These are phyloP conservation scores for Phylloporus sp. DNA, from an alignment of 768 basidiomycete genomes.

Conservation along the genomic window DNA sequence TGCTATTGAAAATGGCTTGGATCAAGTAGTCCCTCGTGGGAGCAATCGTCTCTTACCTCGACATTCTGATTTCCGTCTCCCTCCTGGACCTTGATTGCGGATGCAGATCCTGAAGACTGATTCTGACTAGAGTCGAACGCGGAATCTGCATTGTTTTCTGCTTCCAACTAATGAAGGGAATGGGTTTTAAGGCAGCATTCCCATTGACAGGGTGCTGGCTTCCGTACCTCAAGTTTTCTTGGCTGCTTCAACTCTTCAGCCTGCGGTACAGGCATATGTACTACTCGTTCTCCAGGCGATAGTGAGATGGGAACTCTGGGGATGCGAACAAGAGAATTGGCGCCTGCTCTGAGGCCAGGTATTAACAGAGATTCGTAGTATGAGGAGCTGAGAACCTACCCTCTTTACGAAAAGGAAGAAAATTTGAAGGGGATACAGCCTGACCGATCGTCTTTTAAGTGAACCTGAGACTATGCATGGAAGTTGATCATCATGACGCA, in stretches of 20 bases:
- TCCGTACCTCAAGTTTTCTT: constrained; percentile 1
- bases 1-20: neutral
- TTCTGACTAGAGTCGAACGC: neutral
- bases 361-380: neutral
- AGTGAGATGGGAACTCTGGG: neutral
- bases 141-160: no score
- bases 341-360: neutral
- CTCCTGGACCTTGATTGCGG: neutral
- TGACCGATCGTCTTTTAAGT: neutral
- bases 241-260: neutral
- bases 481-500: neutral
- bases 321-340: neutral
- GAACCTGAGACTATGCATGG: neutral
- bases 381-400: neutral
- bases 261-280: neutral
- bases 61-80: neutral
- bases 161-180: no score
- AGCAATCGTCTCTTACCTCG: neutral
- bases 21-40: neutral
- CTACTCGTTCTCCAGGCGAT: neutral
- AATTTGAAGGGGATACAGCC: neutral
- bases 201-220: no score
- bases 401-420: neutral
- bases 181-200: no score
- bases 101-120: neutral